Percentiles rank a stretch among this genome's conserved stretches.
These are phyloP conservation scores for Candida khao-thaluensis DNA, from an alignment of 805 yeast genomes.

Conservation along the genomic window DNA sequence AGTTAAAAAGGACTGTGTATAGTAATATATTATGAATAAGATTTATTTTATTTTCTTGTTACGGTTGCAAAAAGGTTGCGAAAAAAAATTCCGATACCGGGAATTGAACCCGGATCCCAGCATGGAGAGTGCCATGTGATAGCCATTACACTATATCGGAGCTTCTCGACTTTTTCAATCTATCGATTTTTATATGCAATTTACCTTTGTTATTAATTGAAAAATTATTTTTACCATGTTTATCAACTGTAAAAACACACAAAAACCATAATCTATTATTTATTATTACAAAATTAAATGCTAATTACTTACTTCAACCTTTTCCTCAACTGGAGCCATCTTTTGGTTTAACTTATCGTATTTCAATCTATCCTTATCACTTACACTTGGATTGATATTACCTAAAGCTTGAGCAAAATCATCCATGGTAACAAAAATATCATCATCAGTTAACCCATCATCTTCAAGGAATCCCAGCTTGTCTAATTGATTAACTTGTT, in stretches of 20 bases:
- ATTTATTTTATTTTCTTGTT: background rate
- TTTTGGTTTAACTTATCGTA: constrained; percentile 72
- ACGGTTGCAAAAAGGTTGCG: background rate
- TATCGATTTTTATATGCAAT: background rate
- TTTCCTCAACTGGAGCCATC: constrained; percentile 41
- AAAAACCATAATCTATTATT: too few species aligned
- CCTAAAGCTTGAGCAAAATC: constrained; percentile 74
- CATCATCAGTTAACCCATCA: constrained; percentile 18
- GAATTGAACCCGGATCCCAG: constrained; percentile 21
- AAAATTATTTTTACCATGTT: too few species aligned
- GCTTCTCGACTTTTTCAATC: background rate
- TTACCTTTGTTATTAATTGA: too few species aligned
- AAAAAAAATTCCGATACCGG: constrained; percentile 19
- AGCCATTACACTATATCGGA: constrained; percentile 22
- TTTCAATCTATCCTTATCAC: constrained; percentile 75
- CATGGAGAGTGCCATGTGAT: constrained; percentile 20
- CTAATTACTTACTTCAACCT: too few species aligned
- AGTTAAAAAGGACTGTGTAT: too few species aligned
- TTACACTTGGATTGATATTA: constrained; percentile 85
- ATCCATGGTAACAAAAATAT: constrained; percentile 53
- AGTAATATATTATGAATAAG: background rate
- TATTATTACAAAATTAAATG: too few species aligned
- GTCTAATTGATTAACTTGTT: constrained; percentile 39
- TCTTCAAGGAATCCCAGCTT: constrained; percentile 34
- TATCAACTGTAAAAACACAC: too few species aligned